Evolutionary conservation across 306 rosid genomes (phyloP).

Genomic region (Prunus campanulata): DNA sequence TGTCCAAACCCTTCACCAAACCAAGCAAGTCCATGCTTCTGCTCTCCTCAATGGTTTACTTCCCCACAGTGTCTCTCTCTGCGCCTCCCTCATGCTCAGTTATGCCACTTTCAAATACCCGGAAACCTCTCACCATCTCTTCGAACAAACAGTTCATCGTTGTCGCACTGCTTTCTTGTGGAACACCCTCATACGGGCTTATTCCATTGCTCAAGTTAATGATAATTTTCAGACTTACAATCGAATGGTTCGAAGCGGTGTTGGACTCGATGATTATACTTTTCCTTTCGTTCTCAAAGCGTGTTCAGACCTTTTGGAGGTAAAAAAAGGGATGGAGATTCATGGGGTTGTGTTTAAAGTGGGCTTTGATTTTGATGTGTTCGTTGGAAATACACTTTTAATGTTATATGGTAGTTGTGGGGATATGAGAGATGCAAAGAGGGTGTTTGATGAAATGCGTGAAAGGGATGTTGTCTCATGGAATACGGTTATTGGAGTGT

Average conservation of each 20-base stretch:
- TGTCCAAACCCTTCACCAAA: conserved; percentile 50
- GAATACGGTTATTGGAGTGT: conserved; percentile 65
- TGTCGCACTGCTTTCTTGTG: conserved; percentile 67
- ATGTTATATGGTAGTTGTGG: conserved; percentile 59
- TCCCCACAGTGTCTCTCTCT: conserved; percentile 64
- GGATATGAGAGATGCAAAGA: conserved; percentile 36
- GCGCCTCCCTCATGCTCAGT: conserved; percentile 68
- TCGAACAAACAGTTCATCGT: conserved; percentile 34
- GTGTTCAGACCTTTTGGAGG: conserved; percentile 53
- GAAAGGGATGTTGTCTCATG: conserved; percentile 77
- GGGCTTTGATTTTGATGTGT: conserved; percentile 61
- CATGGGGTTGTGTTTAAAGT: conserved; percentile 65
- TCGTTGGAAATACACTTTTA: conserved; percentile 74
- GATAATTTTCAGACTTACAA: conserved; percentile 60
- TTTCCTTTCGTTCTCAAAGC: conserved; percentile 72
- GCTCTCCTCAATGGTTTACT: conserved; percentile 54
- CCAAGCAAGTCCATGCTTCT: conserved; percentile 69
- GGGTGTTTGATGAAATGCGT: conserved; percentile 69
- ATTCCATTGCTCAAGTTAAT: conserved; percentile 44
- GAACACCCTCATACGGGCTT: conserved; percentile 75
- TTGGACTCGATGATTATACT: conserved; percentile 62
- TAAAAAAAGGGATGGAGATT: conserved; percentile 68
- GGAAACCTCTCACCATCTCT: conserved; percentile 38
- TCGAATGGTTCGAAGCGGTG: conserved; percentile 54
- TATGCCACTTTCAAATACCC: conserved; percentile 57